Base-by-base conservation (phyloP, 2,329 filamentous ascomycete genomes). In the Kalaharituber pfeilii region DNA sequence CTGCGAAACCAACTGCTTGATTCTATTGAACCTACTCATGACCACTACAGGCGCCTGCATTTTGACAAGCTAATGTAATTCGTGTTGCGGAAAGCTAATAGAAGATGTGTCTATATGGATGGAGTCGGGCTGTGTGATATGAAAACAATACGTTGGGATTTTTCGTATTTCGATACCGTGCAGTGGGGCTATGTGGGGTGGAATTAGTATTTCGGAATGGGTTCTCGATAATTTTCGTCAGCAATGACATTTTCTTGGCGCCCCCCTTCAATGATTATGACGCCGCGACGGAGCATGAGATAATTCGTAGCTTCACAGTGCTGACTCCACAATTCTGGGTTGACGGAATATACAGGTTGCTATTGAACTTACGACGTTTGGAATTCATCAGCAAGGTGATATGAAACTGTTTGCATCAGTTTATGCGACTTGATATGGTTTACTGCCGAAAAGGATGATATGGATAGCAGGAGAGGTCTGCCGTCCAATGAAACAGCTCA, bases 31-130 rank as follows among this genome's bases (percentile, higher is more conserved):
- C 63, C 58, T 57, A 70, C 77, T 84, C 79, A 84, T 82, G 65
- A 84, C 80, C 69, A 84, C 72, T 69, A 84, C 81, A 62, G 81
- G 81, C 65, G 81, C 81, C 76, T 84, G 81, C 81, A 84, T 84
- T 62, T 73, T 80, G 73, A 50, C 47, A 47, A 47, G 42, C 42
- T 47, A 47, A 25, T 20, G 18, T 20, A 25, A 9, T 25, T 47
- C 2, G 42, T 47, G 42, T 25, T 18, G 42, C 11, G 13, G 20
- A 45, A 9, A 11, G 30, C 30, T n/a, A 36, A 36, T 11, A 36
- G 30, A n/a, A 36, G 30, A 11, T 36, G 30, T n/a, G n/a, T n/a
- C n/a, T n/a, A n/a, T n/a, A n/a, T n/a, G n/a, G n/a, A n/a, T n/a
- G n/a, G n/a, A n/a, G n/a, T n/a, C n/a, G n/a, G n/a, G n/a, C n/a